Evolutionary conservation across 305 asterid genomes (phyloP).

Genomic region (Plantago coronopus): DNA sequence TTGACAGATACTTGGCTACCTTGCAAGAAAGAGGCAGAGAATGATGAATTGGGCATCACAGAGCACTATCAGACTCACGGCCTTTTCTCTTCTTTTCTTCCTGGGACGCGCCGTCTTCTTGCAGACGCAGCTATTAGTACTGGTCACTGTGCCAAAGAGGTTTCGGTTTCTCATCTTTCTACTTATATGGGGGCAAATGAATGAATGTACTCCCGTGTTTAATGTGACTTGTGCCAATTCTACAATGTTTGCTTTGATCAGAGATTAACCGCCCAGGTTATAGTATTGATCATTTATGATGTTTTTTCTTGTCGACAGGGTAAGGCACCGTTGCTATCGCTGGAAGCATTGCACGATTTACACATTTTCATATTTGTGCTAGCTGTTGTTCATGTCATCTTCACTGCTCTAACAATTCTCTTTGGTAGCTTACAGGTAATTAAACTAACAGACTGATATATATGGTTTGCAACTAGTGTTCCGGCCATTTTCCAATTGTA

Average conservation of each 20-base stretch:
- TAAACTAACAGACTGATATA: background rate
- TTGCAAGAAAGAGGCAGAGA: conserved; percentile 29
- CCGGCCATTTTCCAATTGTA: background rate
- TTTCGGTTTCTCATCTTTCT: background rate
- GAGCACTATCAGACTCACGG: conserved; percentile 24
- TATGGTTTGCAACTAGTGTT: background rate
- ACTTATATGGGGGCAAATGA: too few relatives aligned
- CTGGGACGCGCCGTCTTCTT: conserved; percentile 43
- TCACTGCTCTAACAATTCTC: conserved; percentile 55
- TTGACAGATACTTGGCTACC: conserved; percentile 50
- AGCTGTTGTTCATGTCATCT: conserved; percentile 60
- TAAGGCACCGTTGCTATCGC: conserved; percentile 56
- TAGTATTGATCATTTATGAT: background rate
- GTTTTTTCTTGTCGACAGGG: conserved; percentile 31
- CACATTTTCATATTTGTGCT: conserved; percentile 71
- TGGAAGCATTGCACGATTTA: conserved; percentile 62
- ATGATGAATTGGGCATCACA: conserved; percentile 16
- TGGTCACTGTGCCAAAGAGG: conserved; percentile 31
- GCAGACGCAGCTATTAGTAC: conserved; percentile 29
- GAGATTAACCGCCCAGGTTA: too few relatives aligned
- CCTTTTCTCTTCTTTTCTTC: conserved; percentile 28
- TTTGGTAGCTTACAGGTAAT: conserved; percentile 50
- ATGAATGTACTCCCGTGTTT: too few relatives aligned
- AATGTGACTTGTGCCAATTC: too few relatives aligned
- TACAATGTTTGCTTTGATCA: too few relatives aligned